These are phyloP conservation scores for Collybiopsis luxurians DNA, from an alignment of 768 basidiomycete genomes.

Conservation along the genomic window DNA sequence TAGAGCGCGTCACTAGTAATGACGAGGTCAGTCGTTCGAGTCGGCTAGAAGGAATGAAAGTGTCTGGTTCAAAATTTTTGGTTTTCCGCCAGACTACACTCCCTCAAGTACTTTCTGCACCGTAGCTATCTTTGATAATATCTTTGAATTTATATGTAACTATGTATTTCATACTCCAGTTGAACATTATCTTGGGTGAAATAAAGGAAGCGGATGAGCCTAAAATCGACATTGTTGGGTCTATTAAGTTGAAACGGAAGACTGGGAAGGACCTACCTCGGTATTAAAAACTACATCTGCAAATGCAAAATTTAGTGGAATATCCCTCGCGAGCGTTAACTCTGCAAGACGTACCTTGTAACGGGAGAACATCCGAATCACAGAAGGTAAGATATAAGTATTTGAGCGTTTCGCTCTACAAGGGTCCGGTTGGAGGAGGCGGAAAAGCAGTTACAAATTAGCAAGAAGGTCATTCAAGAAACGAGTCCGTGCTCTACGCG, in stretches of 20 bases:
- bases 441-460: no score
- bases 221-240: not conserved
- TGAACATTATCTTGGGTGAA: not conserved
- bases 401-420: constrained; percentile 7
- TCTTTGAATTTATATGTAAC: no score
- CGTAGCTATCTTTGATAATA: no score
- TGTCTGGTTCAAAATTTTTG: not conserved
- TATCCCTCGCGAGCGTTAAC: not conserved
- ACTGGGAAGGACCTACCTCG: no score
- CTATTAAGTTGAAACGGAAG: no score
- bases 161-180: not conserved
- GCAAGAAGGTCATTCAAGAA: no score
- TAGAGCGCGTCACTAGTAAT: constrained; percentile 54
- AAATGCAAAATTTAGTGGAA: not conserved
- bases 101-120: no score
- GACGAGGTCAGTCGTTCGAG: not conserved
- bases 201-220: constrained; percentile 8
- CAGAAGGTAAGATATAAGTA: constrained; percentile 5
- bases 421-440: no score
- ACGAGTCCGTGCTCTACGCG: no score
- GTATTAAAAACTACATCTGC: constrained; percentile 5
- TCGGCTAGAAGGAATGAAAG: not conserved
- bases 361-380: constrained; percentile 1
- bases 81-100: not conserved
- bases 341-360: not conserved